Base-by-base conservation (phyloP, 441 rosid genomes). In the Populus hybrid region DNA sequence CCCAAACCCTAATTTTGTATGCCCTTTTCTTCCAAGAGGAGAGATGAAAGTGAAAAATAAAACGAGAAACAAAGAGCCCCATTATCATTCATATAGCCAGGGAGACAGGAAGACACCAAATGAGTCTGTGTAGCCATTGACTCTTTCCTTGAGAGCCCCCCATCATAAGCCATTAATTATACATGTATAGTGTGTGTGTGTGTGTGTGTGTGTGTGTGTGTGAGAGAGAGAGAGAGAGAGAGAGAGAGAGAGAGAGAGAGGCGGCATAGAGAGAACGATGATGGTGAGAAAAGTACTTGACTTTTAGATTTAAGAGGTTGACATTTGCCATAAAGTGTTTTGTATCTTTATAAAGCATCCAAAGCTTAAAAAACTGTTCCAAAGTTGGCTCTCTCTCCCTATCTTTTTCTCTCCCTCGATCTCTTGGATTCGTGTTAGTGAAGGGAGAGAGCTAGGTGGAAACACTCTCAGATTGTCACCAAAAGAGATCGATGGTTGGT, bases 81-180 rank as follows among this genome's bases (percentile, higher is more conserved):
- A 64, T 71, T 33, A 74, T 81, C 29, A 35, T 21, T 42, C 66
- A 28, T 23, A 66, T 63, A 36, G 78, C 12, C 24, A 76, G 74
- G 84, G 86, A 77, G 90, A 86, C 88, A 88, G 79, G 86, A 83
- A 84, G 82, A 88, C 84, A 83, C 78, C 84, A 74, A 77, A 59
- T 28, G 82, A 84, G 79, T 83, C 71, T 80, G 83, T 77, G 85
- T 78, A 79, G 80, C 83, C 88, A 83, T 86, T 82, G 86, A 83
- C 88, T 85, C 81, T 64, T 80, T 8, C 21, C 64, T 38, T 10
- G 31, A 59, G 72, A 59, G 73, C 10, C 36, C 66, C 75, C 84
- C 31, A 84, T 83, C 87, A 83, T 80, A 79, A 76, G 68, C 74
- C 82, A 80, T 78, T 83, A 81, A 76, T 80, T 76, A 72, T 82